Evolutionary conservation across 2,329 filamentous ascomycete species (phyloP).

Genomic region (Talaromyces piceae): DNA sequence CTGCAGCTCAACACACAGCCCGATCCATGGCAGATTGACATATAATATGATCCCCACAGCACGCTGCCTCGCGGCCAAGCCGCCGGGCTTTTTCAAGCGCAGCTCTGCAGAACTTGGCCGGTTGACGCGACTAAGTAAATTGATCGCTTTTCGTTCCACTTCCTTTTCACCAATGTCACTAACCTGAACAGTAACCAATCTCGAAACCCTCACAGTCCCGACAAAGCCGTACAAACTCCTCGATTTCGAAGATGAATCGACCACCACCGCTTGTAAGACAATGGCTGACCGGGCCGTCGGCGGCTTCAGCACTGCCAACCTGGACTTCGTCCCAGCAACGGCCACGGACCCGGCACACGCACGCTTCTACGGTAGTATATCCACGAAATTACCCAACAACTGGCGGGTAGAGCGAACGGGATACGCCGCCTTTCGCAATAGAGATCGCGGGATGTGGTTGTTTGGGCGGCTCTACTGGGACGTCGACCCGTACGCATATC

Average conservation of each 20-base stretch:
- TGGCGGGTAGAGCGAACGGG: constrained; percentile 48
- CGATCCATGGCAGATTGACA: not conserved
- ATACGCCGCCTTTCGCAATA: constrained; percentile 84
- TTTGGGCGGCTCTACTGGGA: constrained; percentile 85
- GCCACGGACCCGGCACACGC: constrained; percentile 54
- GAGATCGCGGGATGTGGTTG: constrained; percentile 66
- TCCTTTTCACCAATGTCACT: not conserved
- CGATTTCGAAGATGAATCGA: constrained; percentile 33
- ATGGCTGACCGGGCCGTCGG: constrained; percentile 86
- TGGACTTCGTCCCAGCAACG: constrained; percentile 56
- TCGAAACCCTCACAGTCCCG: constrained; percentile 29
- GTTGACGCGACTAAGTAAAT: constrained; percentile 47
- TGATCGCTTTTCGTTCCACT: not conserved
- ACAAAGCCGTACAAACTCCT: constrained; percentile 34
- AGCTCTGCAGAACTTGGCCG: constrained; percentile 54
- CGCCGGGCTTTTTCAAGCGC: constrained; percentile 48
- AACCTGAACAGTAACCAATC: constrained; percentile 30
- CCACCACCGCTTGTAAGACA: constrained; percentile 49
- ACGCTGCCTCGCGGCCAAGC: constrained; percentile 30
- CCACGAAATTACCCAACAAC: constrained; percentile 69
- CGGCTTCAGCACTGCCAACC: constrained; percentile 66
- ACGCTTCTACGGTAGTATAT: constrained; percentile 82
- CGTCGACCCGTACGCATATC: constrained; percentile 78
- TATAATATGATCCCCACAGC: constrained; percentile 32
- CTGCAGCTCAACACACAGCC: not conserved